Conservation (phyloP, 164 flowering plant species). For the Nelumbo lutea region DNA sequence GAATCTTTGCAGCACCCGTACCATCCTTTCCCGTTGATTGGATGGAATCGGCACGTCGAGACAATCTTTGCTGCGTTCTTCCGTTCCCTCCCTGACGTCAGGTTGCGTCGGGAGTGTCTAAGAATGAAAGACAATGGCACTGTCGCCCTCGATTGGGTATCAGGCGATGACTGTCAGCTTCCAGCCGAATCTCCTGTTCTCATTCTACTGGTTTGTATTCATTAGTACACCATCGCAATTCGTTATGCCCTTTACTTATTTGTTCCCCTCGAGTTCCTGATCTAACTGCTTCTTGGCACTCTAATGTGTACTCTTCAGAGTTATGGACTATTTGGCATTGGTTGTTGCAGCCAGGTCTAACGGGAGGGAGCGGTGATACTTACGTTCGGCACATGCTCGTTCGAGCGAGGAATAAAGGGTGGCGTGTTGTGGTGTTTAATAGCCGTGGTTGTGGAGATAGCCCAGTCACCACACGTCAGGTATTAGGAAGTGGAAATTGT, state of each 20-base stretch:
- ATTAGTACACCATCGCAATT: not conserved
- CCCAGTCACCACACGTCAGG: constrained; percentile 89
- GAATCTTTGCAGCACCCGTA: constrained; percentile 44
- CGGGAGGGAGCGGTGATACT: constrained; percentile 87
- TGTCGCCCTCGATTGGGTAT: constrained; percentile 85
- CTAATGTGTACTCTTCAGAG: no score
- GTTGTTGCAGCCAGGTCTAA: constrained; percentile 79
- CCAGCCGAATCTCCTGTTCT: constrained; percentile 63
- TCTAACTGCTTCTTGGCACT: no score
- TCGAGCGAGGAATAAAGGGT: constrained; percentile 62
- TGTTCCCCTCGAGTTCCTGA: not conserved
- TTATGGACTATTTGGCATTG: constrained; percentile 8
- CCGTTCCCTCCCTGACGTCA: constrained; percentile 62
- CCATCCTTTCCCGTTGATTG: constrained; percentile 56
- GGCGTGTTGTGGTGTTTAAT: constrained; percentile 89
- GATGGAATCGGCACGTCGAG: constrained; percentile 75
- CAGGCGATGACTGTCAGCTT: constrained; percentile 51
- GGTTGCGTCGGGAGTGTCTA: constrained; percentile 68
- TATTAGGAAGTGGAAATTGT: constrained; percentile 12
- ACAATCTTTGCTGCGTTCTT: constrained; percentile 81
- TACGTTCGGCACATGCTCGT: constrained; percentile 87
- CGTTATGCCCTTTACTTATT: not conserved
- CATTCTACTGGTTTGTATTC: constrained; percentile 63
- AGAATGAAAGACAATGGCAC: constrained; percentile 61
- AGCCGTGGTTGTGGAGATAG: constrained; percentile 89